phyloP scores from a whole-genome alignment of 2,329 filamentous ascomycete genomes.

The Botrytis sinoallii region DNA sequence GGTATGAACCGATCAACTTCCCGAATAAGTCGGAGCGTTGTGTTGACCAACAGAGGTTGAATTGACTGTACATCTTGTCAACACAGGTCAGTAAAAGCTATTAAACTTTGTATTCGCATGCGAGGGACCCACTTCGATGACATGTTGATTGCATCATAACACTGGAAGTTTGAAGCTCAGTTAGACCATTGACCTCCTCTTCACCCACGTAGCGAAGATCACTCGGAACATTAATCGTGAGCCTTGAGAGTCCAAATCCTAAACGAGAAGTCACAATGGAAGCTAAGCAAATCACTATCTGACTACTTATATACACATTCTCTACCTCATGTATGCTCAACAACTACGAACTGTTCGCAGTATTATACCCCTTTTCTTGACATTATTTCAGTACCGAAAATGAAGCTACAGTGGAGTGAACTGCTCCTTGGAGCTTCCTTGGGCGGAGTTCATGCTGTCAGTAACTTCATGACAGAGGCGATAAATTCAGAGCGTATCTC shows the following conservation, averaged over 20 bases:
- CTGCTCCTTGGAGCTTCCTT: constrained; percentile 5
- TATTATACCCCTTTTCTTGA: not conserved
- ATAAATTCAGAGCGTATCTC: constrained; percentile 1
- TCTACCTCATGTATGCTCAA: not conserved
- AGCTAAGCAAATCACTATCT: not conserved
- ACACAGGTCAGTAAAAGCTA: not conserved
- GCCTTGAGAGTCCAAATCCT: not conserved
- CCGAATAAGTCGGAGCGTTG: not conserved
- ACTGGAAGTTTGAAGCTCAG: not conserved
- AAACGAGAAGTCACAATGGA: not conserved
- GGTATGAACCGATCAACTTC: not conserved
- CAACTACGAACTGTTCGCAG: not conserved
- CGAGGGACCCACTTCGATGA: not conserved
- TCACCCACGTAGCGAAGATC: not conserved
- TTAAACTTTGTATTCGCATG: not conserved
- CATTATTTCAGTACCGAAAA: not conserved
- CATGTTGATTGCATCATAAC: not conserved
- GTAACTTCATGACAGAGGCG: constrained; percentile 7
- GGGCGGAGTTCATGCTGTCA: not conserved
- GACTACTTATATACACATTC: not conserved
- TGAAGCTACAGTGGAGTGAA: constrained; percentile 1
- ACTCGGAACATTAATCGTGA: not conserved
- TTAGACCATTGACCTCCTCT: not conserved
- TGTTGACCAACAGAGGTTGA: not conserved
- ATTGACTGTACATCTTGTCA: not conserved